Conservation (phyloP, 1,284 basidiomycete genomes). For the Pascua guehoae region DNA sequence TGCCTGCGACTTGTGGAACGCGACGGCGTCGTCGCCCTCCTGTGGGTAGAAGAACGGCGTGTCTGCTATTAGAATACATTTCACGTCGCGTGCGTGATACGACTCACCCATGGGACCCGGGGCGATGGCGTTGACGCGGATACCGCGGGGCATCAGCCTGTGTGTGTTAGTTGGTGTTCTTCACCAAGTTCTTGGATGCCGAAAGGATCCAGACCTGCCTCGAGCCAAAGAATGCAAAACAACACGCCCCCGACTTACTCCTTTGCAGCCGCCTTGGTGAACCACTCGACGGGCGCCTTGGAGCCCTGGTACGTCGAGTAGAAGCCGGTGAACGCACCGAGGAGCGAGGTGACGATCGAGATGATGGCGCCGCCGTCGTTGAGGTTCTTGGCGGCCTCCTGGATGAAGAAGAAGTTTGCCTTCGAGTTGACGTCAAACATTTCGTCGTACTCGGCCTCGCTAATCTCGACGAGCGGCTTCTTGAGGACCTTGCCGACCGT, state of each 20-base stretch:
- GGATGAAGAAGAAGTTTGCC: slow-evolving; percentile 29
- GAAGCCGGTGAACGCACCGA: slow-evolving; percentile 23
- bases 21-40: slow-evolving; percentile 14
- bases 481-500: slow-evolving; percentile 31
- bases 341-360: slow-evolving; percentile 21
- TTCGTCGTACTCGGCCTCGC: slow-evolving; percentile 23
- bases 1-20: slow-evolving; percentile 18
- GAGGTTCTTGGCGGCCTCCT: slow-evolving; percentile 19
- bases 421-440: slow-evolving; percentile 28
- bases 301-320: slow-evolving; percentile 28
- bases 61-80: slow-evolving; percentile 6
- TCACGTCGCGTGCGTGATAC: not conserved
- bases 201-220: too few relatives aligned
- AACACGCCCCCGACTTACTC: slow-evolving; percentile 11
- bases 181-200: not conserved
- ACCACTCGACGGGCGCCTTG: slow-evolving; percentile 29
- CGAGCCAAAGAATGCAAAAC: not conserved
- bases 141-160: slow-evolving; percentile 15
- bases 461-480: slow-evolving; percentile 22
- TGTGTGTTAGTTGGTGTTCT: not conserved
- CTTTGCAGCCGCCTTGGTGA: slow-evolving; percentile 25
- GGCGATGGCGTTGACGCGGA: slow-evolving; percentile 19
- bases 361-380: slow-evolving; percentile 25
- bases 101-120: slow-evolving; percentile 18
- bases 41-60: slow-evolving; percentile 23